Base-by-base conservation (phyloP, 2,329 filamentous ascomycete genomes). In the Cladobotryum mycophilum region DNA sequence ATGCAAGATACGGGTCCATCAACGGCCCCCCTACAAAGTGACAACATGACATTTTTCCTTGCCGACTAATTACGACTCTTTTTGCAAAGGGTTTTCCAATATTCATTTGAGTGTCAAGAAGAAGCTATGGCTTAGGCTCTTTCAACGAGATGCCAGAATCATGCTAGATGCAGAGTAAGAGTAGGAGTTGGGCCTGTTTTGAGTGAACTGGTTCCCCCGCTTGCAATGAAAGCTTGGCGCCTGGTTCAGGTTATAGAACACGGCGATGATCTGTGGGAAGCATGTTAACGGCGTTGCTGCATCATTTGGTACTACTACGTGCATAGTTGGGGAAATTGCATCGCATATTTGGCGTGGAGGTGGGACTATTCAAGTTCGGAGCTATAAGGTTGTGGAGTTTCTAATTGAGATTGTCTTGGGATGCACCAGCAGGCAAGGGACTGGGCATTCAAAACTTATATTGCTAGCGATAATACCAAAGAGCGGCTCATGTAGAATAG, bases 1-100 rank as follows among this genome's bases (percentile, higher is more conserved):
- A 82, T 82, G 79, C 64, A 71, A 37, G 80, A 82, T 54, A 76
- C 74, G 18, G 76, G 75, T 5, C 76, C 78, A 6, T 77, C 77
- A 8, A 79, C 78, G 2, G 78, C 78, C 8, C 76, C 78, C 13
- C 65, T 78, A 15, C 72, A 72, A 50, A 70, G 69, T 44, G 70
- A 69, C 41, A 74, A 70, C 58, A 67, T 70, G 33, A 74, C 71
- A 1, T 80, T 80, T 58, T 79, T 80, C 61, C 71, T 73, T 50
- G 75, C 78, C 52, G 68, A 76, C 48, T 71, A 60, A 63, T 41
- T 22, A 12, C 15, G 17, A 33, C 17, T 15, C 30, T 43, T 11
- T 20, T 9, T 25, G 25, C 18, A 18, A 20, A 38, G 38, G 9
- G 34, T 41, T 40, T 48, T 47, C 46, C 35, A 36, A 40, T 15